These are phyloP conservation scores for Blumeria graminis DNA, from an alignment of 2,329 filamentous ascomycete species.

Conservation along the genomic window DNA sequence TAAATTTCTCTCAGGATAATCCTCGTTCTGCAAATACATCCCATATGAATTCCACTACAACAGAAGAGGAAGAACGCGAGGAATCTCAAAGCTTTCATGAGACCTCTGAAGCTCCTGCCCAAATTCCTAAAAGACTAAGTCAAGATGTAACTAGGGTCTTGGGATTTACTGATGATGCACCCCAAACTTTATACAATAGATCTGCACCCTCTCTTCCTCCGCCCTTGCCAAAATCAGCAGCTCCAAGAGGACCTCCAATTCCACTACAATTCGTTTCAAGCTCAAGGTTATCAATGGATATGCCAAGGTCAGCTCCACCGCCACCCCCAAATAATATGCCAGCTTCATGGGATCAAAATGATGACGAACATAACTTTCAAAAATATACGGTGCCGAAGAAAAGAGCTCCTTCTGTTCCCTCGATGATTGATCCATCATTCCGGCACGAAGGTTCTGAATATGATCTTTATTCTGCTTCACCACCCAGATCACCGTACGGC, in stretches of 20 bases:
- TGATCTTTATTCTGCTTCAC: constrained; percentile 15
- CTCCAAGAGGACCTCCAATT: constrained; percentile 39
- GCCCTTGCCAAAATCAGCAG: constrained; percentile 29
- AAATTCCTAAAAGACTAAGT: too few relatives aligned
- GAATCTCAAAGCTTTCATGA: too few relatives aligned
- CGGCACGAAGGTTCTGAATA: constrained; percentile 10
- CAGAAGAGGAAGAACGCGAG: too few relatives aligned
- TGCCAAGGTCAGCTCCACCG: constrained; percentile 40
- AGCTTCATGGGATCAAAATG: constrained; percentile 31
- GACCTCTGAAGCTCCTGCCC: too few relatives aligned
- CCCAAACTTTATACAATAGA: too few relatives aligned
- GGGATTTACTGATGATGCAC: too few relatives aligned
- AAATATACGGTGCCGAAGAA: constrained; percentile 22
- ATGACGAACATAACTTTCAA: constrained; percentile 49
- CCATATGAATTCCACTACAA: too few relatives aligned
- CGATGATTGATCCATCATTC: constrained; percentile 6
- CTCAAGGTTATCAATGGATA: constrained; percentile 40
- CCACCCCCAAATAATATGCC: constrained; percentile 21
- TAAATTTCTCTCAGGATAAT: too few relatives aligned
- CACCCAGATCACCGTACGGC: constrained; percentile 13
- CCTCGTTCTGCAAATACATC: too few relatives aligned
- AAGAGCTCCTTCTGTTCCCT: constrained; percentile 3
- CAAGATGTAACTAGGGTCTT: too few relatives aligned
- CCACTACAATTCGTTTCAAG: constrained; percentile 31
- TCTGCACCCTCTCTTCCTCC: constrained; percentile 20